Percentiles rank a stretch among this genome's conserved stretches.
phyloP scores from a whole-genome alignment of 1,139 yeast species.

The Ogataea hybrid region DNA sequence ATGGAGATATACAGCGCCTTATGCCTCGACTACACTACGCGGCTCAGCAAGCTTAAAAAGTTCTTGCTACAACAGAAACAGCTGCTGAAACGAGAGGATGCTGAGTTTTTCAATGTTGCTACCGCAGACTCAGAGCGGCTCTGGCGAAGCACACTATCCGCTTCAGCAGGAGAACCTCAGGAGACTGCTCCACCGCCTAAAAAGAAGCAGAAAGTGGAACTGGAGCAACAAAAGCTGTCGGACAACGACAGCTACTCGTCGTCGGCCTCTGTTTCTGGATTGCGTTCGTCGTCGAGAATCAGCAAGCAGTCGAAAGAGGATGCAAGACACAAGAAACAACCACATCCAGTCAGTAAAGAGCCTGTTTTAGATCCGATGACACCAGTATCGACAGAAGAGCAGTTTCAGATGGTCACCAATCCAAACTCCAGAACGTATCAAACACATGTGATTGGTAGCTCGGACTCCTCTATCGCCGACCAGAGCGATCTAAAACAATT shows the following conservation, averaged over 20 bases:
- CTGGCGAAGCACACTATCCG: constrained; percentile 18
- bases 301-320: constrained; percentile 7
- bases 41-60: constrained; percentile 33
- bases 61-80: constrained; percentile 32
- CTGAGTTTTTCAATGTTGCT: constrained; percentile 26
- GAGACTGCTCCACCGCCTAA: not conserved
- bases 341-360: constrained; percentile 4
- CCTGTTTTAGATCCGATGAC: constrained; percentile 29
- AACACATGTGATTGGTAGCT: constrained; percentile 23
- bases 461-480: constrained; percentile 21
- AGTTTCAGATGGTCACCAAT: constrained; percentile 30
- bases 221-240: constrained; percentile 9
- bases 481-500: constrained; percentile 22
- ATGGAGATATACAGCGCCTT: constrained; percentile 29
- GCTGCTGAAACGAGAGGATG: constrained; percentile 21
- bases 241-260: constrained; percentile 15
- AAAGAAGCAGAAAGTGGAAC: constrained; percentile 6
- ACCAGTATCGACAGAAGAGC: constrained; percentile 30
- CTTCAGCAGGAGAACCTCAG: constrained; percentile 1
- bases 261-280: constrained; percentile 6
- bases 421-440: constrained; percentile 27
- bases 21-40: constrained; percentile 27
- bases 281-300: constrained; percentile 12
- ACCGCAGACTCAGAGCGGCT: constrained; percentile 20
- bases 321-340: constrained; percentile 5